Evolutionary conservation across 495 filamentous ascomycete species (phyloP), one percentile per base, ranked within the genome.

Genomic region (Xylaria sp.): DNA sequence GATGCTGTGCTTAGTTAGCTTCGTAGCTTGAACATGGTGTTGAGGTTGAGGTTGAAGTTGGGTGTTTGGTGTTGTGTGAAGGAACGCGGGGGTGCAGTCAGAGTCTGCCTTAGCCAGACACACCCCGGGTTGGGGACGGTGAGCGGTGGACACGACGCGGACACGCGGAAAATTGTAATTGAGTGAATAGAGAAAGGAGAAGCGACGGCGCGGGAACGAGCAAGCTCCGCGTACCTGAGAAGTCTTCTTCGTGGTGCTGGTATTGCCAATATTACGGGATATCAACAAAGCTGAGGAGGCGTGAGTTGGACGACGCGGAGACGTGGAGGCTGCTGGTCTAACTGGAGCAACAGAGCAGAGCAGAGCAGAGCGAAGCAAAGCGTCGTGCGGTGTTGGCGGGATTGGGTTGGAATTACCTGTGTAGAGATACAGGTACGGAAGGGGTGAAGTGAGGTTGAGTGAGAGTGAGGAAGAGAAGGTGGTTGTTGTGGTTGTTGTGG

Each of bases 151-250:
- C 31, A 43, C 33, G 35, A 41, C 65, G 52, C 44, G 17, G 12
- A 43, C 44, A 29, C n/a, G n/a, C n/a, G 21, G 21, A 44, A 44
- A 44, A 33, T 11, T 17, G 26, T 14, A 55, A 37, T 48, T 29
- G 31, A 48, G 8, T 5, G 15, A 31, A 48, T 17, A 29, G 35
- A 46, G 33, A 24, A 5, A 48, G 14, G 41, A 48, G 0, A 17
- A 19, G 61, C 48, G 69, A 71, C 71, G 72, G 67, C 61, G 73
- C 68, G 72, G 72, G 69, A 73, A 79, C 71, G 69, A 73, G 69
- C 50, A 68, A 74, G 73, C 70, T 66, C 69, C 75, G 75, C 77
- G 78, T 74, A 77, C 69, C 61, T 66, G 33, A 59, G 61, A 26
- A 44, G 44, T 31, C 26, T 70, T 69, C 29, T 52, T 63, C 26